phyloP scores from a whole-genome alignment of 1,284 basidiomycete genomes.

The Ganoderma resinaceum region DNA sequence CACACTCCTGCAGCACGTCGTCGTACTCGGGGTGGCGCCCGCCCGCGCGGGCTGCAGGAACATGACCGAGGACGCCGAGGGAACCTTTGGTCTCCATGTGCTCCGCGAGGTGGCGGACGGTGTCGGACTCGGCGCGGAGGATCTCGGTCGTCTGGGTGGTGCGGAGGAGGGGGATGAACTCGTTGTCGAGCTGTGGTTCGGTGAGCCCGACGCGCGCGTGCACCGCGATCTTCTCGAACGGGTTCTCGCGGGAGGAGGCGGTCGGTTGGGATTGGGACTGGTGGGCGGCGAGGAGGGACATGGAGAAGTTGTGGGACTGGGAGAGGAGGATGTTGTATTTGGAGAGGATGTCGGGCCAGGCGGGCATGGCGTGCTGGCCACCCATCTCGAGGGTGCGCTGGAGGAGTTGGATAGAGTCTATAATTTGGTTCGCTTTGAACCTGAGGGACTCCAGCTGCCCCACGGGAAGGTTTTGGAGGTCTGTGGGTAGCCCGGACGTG shows the following conservation, averaged over 20 bases:
- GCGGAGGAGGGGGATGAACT: slow-evolving; percentile 72
- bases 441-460: slow-evolving; percentile 74
- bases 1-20: slow-evolving; percentile 71
- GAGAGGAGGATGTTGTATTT: slow-evolving; percentile 85
- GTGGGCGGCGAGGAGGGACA: slow-evolving; percentile 55
- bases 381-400: slow-evolving; percentile 67
- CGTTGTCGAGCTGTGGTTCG: slow-evolving; percentile 72
- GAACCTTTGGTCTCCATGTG: slow-evolving; percentile 69
- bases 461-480: slow-evolving; percentile 38
- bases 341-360: slow-evolving; percentile 83
- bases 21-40: slow-evolving; percentile 51
- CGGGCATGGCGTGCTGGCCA: slow-evolving; percentile 61
- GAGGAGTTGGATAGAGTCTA: slow-evolving; percentile 73
- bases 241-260: slow-evolving; percentile 42
- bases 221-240: slow-evolving; percentile 68
- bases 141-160: slow-evolving; percentile 81
- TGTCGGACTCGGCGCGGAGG: slow-evolving; percentile 68
- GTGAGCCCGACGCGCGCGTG: slow-evolving; percentile 65
- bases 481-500: slow-evolving; percentile 21
- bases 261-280: slow-evolving; percentile 15
- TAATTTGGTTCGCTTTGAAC: slow-evolving; percentile 77
- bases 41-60: slow-evolving; percentile 20
- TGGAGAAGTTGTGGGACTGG: slow-evolving; percentile 77
- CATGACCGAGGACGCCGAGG: slow-evolving; percentile 47
- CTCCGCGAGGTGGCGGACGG: slow-evolving; percentile 70